Percentiles rank a stretch among this genome's conserved stretches.
phyloP scores from a whole-genome alignment of 331 rosid species.

The Quercus phellos region DNA sequence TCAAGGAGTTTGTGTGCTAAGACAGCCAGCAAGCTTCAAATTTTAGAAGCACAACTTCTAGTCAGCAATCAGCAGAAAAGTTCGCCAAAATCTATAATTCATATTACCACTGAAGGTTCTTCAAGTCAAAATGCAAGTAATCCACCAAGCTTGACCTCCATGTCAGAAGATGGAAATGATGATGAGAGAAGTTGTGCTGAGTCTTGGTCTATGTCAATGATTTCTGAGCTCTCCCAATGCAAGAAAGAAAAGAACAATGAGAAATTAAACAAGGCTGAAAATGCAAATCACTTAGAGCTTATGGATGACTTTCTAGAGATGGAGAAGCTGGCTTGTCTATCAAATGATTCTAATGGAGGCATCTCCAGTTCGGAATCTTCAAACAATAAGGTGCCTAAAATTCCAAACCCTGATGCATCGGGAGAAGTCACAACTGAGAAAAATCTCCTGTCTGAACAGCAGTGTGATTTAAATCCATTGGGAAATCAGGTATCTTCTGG shows the following conservation, averaged over 20 bases:
- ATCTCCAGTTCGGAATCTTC: slow-evolving; percentile 36
- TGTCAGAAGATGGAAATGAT: slow-evolving; percentile 91
- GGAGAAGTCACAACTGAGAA: slow-evolving; percentile 24
- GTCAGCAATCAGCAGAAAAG: slow-evolving; percentile 56
- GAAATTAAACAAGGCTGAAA: slow-evolving; percentile 56
- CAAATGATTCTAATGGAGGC: slow-evolving; percentile 54
- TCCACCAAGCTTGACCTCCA: slow-evolving; percentile 78
- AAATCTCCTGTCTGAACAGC: slow-evolving; percentile 37
- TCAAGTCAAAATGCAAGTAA: slow-evolving; percentile 64
- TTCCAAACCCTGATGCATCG: slow-evolving; percentile 30
- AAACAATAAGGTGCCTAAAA: slow-evolving; percentile 33
- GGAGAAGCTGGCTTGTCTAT: slow-evolving; percentile 82
- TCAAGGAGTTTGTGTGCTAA: slow-evolving; percentile 87
- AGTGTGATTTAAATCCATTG: slow-evolving; percentile 27
- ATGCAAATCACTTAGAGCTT: slow-evolving; percentile 65
- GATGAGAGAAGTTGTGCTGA: slow-evolving; percentile 73
- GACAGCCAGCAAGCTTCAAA: slow-evolving; percentile 75
- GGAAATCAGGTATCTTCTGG: slow-evolving; percentile 36
- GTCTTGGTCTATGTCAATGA: slow-evolving; percentile 62
- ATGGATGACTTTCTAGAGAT: slow-evolving; percentile 99
- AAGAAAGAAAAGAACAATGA: slow-evolving; percentile 55
- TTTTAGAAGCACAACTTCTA: slow-evolving; percentile 64
- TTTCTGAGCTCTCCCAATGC: slow-evolving; percentile 54
- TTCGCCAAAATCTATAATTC: slow-evolving; percentile 68
- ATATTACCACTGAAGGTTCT: slow-evolving; percentile 54